A percentile compares a stretch with the other conserved stretches of the same genome.
These are phyloP conservation scores for Lachnellula occidentalis DNA, from an alignment of 2,329 filamentous ascomycete species.

Conservation along the genomic window DNA sequence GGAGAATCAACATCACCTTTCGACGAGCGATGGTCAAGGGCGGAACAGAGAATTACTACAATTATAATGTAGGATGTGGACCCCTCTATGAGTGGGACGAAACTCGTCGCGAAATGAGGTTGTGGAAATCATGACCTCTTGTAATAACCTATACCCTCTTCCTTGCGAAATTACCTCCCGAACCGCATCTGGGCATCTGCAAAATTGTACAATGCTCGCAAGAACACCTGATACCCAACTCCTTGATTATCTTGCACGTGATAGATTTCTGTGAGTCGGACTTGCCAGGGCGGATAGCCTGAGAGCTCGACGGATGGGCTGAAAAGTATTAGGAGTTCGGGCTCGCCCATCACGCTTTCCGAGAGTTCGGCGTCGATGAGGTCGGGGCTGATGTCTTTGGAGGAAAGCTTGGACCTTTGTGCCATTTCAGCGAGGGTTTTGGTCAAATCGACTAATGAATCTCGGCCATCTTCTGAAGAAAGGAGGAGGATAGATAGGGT, in stretches of 20 bases:
- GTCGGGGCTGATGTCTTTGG: conserved; percentile 76
- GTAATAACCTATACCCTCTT: background rate
- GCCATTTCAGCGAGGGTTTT: conserved; percentile 94
- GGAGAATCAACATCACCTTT: conserved; percentile 74
- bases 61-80: conserved; percentile 73
- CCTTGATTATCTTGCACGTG: conserved; percentile 68
- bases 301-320: conserved; percentile 76
- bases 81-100: conserved; percentile 64
- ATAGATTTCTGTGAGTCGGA: conserved; percentile 92
- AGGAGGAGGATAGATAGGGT: conserved; percentile 66
- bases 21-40: conserved; percentile 63
- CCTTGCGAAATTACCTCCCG: conserved; percentile 24
- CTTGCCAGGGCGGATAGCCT: conserved; percentile 95
- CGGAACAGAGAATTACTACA: conserved; percentile 78
- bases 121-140: conserved; percentile 21
- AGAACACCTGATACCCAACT: conserved; percentile 91
- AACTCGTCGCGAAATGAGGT: conserved; percentile 38
- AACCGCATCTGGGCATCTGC: conserved; percentile 85
- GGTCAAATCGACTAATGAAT: conserved; percentile 92
- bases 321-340: conserved; percentile 85
- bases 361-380: conserved; percentile 85
- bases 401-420: conserved; percentile 75
- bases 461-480: conserved; percentile 81
- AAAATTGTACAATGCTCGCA: conserved; percentile 77
- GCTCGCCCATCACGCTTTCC: conserved; percentile 76